Evolutionary conservation across 2,329 filamentous ascomycete species (phyloP).

Genomic region (Tricladium varicosporioides): DNA sequence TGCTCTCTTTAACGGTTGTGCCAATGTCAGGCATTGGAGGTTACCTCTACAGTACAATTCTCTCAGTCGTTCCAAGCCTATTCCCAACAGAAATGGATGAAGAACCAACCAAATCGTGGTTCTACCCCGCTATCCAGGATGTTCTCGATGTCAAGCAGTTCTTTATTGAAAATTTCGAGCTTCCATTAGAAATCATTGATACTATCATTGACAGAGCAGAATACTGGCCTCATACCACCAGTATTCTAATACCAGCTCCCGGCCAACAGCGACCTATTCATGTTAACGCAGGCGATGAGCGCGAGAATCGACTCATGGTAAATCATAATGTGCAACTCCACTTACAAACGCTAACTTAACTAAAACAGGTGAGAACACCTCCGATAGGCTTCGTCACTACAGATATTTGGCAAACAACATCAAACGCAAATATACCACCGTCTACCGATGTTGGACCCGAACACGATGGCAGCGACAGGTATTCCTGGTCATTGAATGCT

Average conservation of each 20-base stretch:
- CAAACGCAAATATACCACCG: not conserved
- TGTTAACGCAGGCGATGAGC: constrained; percentile 10
- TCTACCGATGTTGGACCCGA: constrained; percentile 9
- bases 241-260: constrained; percentile 22
- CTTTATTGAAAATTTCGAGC: constrained; percentile 40
- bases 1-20: not conserved
- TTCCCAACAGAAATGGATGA: not conserved
- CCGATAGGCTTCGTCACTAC: constrained; percentile 24
- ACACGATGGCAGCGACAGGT: constrained; percentile 5
- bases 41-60: constrained; percentile 1
- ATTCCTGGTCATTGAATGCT: constrained; percentile 1
- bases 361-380: constrained; percentile 28
- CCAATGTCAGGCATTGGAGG: not conserved
- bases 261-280: constrained; percentile 2
- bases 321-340: constrained; percentile 12
- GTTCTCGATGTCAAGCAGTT: constrained; percentile 48
- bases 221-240: constrained; percentile 55
- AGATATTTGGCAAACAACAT: not conserved
- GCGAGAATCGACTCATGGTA: constrained; percentile 43
- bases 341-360: constrained; percentile 1
- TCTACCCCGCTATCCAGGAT: constrained; percentile 44
- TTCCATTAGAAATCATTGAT: constrained; percentile 57
- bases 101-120: not conserved
- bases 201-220: constrained; percentile 57
- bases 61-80: not conserved